Conservation (phyloP, 2,329 filamentous ascomycete species). For the Diaporthe batatas region DNA sequence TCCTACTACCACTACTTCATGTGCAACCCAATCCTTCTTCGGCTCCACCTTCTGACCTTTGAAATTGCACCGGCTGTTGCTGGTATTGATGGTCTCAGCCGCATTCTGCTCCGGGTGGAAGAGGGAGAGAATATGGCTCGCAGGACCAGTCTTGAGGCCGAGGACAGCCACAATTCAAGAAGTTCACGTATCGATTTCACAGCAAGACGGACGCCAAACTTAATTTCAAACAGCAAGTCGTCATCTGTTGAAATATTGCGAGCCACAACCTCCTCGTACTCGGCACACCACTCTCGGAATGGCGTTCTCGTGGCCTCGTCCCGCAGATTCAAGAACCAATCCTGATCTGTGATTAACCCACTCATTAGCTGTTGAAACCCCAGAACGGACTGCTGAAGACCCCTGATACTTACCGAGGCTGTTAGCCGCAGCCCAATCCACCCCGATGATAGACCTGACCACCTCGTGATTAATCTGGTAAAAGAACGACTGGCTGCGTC, state of each 20-base stretch:
- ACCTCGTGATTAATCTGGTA: background rate
- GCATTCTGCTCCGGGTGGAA: background rate
- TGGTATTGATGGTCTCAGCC: background rate
- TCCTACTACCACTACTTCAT: background rate
- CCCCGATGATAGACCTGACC: background rate
- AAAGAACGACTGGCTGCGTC: background rate
- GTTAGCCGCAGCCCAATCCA: background rate
- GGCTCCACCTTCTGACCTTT: background rate
- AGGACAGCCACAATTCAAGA: background rate
- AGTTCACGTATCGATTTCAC: background rate
- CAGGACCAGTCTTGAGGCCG: background rate
- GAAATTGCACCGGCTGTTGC: background rate
- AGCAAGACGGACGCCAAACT: no score
- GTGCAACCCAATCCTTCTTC: background rate
- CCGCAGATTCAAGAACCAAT: slow-evolving; percentile 1
- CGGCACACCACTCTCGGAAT: background rate
- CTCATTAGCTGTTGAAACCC: background rate
- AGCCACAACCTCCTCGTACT: background rate
- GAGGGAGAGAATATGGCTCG: background rate
- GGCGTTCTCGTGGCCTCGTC: background rate
- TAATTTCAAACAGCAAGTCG: background rate
- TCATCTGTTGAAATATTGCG: background rate
- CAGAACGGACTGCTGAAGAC: background rate
- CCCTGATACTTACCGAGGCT: background rate
- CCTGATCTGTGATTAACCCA: background rate